A percentile compares a stretch with the other conserved stretches of the same genome.
These are phyloP conservation scores for Laguncularia racemosa DNA, from an alignment of 345 rosid genomes.

Conservation along the genomic window DNA sequence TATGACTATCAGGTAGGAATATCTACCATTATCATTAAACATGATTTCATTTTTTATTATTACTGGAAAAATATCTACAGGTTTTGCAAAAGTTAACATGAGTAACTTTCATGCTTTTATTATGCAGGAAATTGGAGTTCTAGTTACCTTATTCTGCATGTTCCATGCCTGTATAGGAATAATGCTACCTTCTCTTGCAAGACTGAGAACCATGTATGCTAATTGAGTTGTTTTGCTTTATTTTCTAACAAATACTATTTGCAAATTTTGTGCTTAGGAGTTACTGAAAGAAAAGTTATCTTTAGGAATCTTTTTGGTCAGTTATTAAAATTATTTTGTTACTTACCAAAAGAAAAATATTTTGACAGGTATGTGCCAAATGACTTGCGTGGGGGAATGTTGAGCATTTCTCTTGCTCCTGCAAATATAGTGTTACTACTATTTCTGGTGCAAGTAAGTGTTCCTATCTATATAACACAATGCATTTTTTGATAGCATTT, in stretches of 20 bases:
- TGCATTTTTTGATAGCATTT: background rate
- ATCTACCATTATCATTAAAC: conserved; percentile 2
- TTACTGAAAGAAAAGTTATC: background rate
- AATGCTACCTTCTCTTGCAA: conserved; percentile 74
- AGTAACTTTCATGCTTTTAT: conserved; percentile 9
- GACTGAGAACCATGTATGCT: conserved; percentile 79
- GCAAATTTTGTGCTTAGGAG: background rate
- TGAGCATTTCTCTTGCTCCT: conserved; percentile 75
- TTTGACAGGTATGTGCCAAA: conserved; percentile 72
- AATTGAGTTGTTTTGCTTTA: conserved; percentile 2
- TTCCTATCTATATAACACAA: background rate
- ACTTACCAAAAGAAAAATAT: conserved; percentile 5
- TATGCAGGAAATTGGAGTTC: conserved; percentile 74
- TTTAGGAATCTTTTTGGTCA: background rate
- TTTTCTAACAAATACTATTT: background rate
- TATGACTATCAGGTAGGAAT: conserved; percentile 85
- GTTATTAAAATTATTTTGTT: conserved; percentile 7
- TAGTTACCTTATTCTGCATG: conserved; percentile 65
- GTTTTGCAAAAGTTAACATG: conserved; percentile 3
- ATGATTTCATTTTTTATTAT: background rate
- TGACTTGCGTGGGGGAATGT: conserved; percentile 96
- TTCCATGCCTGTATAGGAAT: conserved; percentile 70
- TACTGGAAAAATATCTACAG: background rate
- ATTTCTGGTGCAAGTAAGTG: conserved; percentile 48
- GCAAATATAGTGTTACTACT: conserved; percentile 67